These are phyloP conservation scores for Penicillium sp. DNA, from an alignment of 2,329 filamentous ascomycete species.

Conservation along the genomic window DNA sequence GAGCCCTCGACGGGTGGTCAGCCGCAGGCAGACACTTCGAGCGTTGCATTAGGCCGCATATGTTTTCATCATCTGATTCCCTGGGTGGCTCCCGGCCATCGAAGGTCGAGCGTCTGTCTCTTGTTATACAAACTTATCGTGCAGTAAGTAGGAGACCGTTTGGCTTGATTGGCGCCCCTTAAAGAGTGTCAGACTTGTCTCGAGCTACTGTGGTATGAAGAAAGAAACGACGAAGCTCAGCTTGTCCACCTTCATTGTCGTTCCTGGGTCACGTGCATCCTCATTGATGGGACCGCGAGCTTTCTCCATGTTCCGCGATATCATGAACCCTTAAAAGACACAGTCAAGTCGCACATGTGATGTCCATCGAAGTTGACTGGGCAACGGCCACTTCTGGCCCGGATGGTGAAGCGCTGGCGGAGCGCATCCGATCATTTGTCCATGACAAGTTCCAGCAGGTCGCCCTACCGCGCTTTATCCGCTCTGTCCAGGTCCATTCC, in stretches of 20 bases:
- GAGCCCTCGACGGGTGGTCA: neutral
- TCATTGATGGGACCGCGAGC: neutral
- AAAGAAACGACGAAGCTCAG: neutral
- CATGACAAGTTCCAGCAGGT: constrained; percentile 94
- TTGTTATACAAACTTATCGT: neutral
- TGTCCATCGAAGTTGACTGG: constrained; percentile 99
- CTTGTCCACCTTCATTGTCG: neutral
- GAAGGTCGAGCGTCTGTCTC: neutral
- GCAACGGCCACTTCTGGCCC: constrained; percentile 82
- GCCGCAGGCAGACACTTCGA: neutral
- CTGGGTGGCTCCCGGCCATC: neutral
- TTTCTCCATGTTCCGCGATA: constrained; percentile 2
- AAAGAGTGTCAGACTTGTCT: too few relatives aligned
- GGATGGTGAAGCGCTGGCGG: constrained; percentile 78
- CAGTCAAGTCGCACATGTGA: constrained; percentile 43
- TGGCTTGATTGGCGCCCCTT: neutral
- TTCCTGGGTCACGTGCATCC: constrained; percentile 10
- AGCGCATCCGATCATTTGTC: constrained; percentile 85
- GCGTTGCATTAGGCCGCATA: neutral
- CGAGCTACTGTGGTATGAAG: too few relatives aligned
- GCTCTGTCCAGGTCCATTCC: constrained; percentile 87
- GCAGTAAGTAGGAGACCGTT: neutral
- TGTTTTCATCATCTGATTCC: neutral
- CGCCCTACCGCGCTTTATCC: constrained; percentile 88
- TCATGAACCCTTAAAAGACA: constrained; percentile 3